phyloP scores from a whole-genome alignment of 805 yeast genomes.

The Pachysolen tannophilus region DNA sequence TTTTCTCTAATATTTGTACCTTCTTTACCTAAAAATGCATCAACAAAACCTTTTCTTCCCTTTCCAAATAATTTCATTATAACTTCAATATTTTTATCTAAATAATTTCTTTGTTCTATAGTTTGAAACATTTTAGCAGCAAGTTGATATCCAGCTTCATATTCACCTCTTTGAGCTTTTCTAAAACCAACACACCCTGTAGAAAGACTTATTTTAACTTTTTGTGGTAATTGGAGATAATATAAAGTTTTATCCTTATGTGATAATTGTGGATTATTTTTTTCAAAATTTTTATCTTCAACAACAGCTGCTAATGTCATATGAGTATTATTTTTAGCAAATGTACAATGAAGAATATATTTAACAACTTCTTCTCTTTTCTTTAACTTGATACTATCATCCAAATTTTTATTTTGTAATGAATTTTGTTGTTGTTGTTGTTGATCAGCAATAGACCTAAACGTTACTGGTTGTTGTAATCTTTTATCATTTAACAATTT shows the following conservation, averaged over 20 bases:
- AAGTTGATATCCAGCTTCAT: conserved; percentile 88
- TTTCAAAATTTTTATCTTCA: conserved; percentile 52
- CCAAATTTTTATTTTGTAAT: no score
- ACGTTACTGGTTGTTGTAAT: conserved; percentile 10
- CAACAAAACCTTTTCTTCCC: conserved; percentile 80
- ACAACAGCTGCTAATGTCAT: conserved; percentile 66
- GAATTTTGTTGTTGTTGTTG: conserved; percentile 8
- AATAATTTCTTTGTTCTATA: conserved; percentile 54
- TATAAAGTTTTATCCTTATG: conserved; percentile 69
- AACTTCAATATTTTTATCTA: conserved; percentile 63
- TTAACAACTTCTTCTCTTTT: conserved; percentile 31
- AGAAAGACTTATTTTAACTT: conserved; percentile 55
- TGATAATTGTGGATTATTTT: conserved; percentile 45
- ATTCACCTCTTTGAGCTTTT: conserved; percentile 84
- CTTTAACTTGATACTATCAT: no score
- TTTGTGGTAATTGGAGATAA: conserved; percentile 73
- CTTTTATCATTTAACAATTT: no score
- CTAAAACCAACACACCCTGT: conserved; percentile 88
- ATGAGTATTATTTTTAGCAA: conserved; percentile 78
- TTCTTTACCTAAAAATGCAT: conserved; percentile 84
- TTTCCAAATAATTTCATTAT: conserved; percentile 79
- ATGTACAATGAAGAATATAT: conserved; percentile 68
- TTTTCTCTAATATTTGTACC: conserved; percentile 62
- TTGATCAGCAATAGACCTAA: conserved; percentile 18
- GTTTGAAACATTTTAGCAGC: conserved; percentile 62